Evolutionary conservation across 371 early-diverging fungal genomes (phyloP), one percentile per base, ranked within the genome.

Genomic region (Mucor mucedo): DNA sequence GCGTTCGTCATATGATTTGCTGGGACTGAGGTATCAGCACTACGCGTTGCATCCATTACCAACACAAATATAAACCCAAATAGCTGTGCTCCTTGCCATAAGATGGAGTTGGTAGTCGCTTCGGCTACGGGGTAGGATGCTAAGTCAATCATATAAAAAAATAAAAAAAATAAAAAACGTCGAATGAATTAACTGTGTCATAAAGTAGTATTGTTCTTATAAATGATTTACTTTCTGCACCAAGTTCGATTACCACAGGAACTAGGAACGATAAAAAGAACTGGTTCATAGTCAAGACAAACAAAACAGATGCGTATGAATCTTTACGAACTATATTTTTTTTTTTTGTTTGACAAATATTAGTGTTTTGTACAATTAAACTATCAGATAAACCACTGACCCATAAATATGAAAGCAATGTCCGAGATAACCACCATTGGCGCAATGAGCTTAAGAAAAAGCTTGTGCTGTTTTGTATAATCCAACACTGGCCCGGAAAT

Each of bases 91-190:
- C 75, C 73, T 59, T 73, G 77, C 84, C 84, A 84, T 7, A 86
- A 64, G 32, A 84, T 66, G 0, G 82, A 80, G 14, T 73, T 82
- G 2, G 78, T 77, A 0, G 82, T 83, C 3, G 83, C 74, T 13
- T 83, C 84, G 11, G 83, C 69, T 5, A 83, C 78, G 10, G 86
- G 86, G 57, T 80, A 86, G 4, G 83, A 78, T 55, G 66, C 79
- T 79, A 21, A 21, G 1, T 21, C 21, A 21, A 21, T 21, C 21
- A 49, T 16, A 38, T 4, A 58, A 42, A 42, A 0, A 42, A 11
- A n/a, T 6, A 11, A 13, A 13, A 58, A 42, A 42, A 0, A 42
- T 0, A n/a, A 0, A 11, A 13, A 13, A 13, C 10, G 2, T 6
- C 0, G n/a, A 4, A 41, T 30, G 4, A 47, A 27, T 27, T 47